A percentile compares a stretch with the other conserved stretches of the same genome.
phyloP scores from a whole-genome alignment of 257 asterid species.

The Fraxinus quadrangulata region DNA sequence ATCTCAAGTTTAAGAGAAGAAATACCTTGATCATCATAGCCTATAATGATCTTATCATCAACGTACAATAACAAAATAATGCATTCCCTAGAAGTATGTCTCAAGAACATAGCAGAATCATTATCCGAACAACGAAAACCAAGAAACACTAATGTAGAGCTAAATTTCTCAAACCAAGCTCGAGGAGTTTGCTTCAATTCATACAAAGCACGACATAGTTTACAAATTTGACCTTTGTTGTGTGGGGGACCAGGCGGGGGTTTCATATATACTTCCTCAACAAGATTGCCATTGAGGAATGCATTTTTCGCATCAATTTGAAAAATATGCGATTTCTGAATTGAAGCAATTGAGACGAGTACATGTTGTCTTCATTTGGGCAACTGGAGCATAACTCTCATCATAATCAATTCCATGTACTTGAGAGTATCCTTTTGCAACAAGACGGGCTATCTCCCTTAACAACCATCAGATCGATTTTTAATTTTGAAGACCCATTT shows the following conservation, averaged over 20 bases:
- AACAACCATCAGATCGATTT: not conserved
- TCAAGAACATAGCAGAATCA: not conserved
- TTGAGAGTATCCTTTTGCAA: not conserved
- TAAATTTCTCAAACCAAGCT: not conserved
- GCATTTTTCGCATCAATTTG: constrained; percentile 4
- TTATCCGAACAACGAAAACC: not conserved
- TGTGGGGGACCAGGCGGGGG: not conserved
- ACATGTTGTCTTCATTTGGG: not conserved
- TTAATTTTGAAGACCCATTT: constrained; percentile 16
- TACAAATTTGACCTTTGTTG: not conserved
- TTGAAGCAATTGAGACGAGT: not conserved
- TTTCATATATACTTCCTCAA: not conserved
- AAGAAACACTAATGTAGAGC: not conserved
- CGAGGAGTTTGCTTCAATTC: not conserved
- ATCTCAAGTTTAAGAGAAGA: not conserved
- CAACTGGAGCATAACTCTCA: constrained; percentile 1
- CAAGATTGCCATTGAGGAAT: constrained; percentile 12
- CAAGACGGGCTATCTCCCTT: not conserved
- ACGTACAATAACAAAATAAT: not conserved
- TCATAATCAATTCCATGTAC: constrained; percentile 10
- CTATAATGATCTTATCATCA: not conserved
- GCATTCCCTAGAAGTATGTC: not conserved
- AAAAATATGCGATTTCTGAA: not conserved
- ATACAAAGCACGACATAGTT: not conserved
- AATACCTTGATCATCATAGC: not conserved